Conservation (phyloP, 129 eudicot species). For the Flaveria linearis region DNA sequence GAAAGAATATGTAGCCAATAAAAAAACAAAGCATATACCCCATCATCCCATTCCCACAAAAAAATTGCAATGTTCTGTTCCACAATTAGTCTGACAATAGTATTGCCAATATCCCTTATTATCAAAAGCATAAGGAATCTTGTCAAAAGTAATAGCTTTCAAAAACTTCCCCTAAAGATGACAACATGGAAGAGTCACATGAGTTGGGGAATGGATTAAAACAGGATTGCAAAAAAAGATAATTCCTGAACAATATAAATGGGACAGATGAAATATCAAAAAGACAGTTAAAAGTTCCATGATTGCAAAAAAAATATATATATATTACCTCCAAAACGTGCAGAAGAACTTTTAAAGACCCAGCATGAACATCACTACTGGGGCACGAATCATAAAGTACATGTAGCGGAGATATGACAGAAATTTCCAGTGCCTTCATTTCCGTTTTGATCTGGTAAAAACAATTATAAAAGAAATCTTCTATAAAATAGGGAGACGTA, state of each 20-base stretch:
- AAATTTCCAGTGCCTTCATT: slow-evolving; percentile 76
- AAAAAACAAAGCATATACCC: slow-evolving; percentile 16
- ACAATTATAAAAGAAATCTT: slow-evolving; percentile 3
- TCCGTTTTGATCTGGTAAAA: slow-evolving; percentile 49
- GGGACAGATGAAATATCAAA: slow-evolving; percentile 21
- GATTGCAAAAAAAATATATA: slow-evolving; percentile 1
- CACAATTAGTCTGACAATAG: slow-evolving; percentile 9
- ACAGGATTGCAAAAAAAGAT: neutral
- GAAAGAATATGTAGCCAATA: slow-evolving; percentile 16
- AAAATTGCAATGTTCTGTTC: slow-evolving; percentile 2
- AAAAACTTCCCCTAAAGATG: neutral
- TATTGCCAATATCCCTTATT: slow-evolving; percentile 1
- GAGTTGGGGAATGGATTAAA: neutral
- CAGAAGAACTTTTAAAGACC: slow-evolving; percentile 85
- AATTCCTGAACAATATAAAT: slow-evolving; percentile 1
- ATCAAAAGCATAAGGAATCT: slow-evolving; percentile 19
- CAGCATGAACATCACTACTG: slow-evolving; percentile 74
- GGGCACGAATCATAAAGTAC: slow-evolving; percentile 68
- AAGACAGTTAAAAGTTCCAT: slow-evolving; percentile 9
- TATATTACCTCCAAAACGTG: slow-evolving; percentile 91
- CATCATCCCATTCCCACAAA: slow-evolving; percentile 3
- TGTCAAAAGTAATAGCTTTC: neutral
- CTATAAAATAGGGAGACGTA: neutral
- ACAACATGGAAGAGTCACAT: neutral
- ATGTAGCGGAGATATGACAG: slow-evolving; percentile 81